These are phyloP conservation scores for Thermothelomyces thermophilus DNA, from an alignment of 2,329 filamentous ascomycete species.

Conservation along the genomic window DNA sequence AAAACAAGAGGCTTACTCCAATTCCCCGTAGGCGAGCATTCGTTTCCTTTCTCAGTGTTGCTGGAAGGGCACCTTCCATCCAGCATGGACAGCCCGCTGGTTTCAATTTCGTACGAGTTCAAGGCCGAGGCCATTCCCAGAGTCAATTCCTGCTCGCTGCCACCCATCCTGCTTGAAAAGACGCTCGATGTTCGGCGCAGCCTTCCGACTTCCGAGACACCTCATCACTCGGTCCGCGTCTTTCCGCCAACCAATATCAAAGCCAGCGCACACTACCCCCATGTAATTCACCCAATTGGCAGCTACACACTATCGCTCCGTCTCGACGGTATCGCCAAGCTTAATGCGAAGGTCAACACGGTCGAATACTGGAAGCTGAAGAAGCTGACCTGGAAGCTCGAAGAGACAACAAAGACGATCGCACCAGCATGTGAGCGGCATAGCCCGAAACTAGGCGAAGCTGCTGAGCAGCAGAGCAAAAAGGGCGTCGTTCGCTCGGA, in stretches of 20 bases:
- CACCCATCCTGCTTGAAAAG: constrained; percentile 55
- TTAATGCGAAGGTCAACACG: constrained; percentile 61
- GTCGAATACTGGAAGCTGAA: constrained; percentile 80
- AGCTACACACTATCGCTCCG: constrained; percentile 73
- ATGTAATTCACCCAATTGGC: constrained; percentile 80
- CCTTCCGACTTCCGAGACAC: constrained; percentile 63
- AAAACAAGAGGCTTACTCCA: constrained; percentile 4
- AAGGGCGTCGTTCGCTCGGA: constrained; percentile 72
- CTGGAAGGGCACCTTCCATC: constrained; percentile 82
- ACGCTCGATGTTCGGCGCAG: constrained; percentile 71
- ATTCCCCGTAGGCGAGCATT: constrained; percentile 51
- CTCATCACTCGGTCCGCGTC: constrained; percentile 85
- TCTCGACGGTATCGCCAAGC: constrained; percentile 75
- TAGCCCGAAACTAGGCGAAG: constrained; percentile 45
- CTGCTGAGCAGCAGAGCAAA: constrained; percentile 32
- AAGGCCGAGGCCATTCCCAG: constrained; percentile 57
- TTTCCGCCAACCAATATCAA: constrained; percentile 96
- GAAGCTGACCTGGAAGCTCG: constrained; percentile 87
- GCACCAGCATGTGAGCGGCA: constrained; percentile 78
- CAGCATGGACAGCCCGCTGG: constrained; percentile 66
- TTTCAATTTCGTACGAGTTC: constrained; percentile 72
- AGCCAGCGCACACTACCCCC: constrained; percentile 72
- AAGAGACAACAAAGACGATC: constrained; percentile 75
- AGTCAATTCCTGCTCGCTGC: constrained; percentile 34
- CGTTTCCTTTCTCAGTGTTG: constrained; percentile 83